Evolutionary conservation across 208 protist species (phyloP), one percentile per base, ranked within the genome.

Genomic region (Acanthamoeba quina): DNA sequence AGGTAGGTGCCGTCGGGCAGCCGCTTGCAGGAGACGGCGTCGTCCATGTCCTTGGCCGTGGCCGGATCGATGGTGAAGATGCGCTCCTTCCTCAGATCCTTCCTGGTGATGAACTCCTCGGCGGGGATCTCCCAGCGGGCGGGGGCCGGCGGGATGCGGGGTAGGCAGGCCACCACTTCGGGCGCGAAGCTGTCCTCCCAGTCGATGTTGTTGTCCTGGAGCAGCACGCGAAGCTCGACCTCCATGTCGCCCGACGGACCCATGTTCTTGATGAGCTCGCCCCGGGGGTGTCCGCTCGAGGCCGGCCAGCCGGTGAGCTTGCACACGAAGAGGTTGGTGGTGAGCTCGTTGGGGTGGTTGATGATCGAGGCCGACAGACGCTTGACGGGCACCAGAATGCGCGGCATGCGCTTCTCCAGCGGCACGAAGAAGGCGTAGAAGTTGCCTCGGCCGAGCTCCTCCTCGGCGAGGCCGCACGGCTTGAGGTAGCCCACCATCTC

Each of bases 21-120:
- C 6, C 7, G 11, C 11, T 78, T 94, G 31, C 94, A 96, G 21
- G 96, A 96, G 5, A 98, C 56, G 13, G 97, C 97, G 95, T 98
- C 98, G 88, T 98, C 98, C 37, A 98, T 94, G 96, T 98, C 98
- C 24, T 95, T 94, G 41, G 97, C 97, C 6, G 97, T 98, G n/a
- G 96, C 74, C 34, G 98, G 98, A 95, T 98, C 98, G 58, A 98
- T 98, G 9, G 97, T 97, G 68, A 97, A 97, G 24, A 98, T 97
- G 7, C 96, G 58, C 10, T 92, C 41, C 19, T 95, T 37, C 80
- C 95, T 89, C 21, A 98, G 85, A 94, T 98, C 97, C 21, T 94
- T 80, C 47, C 98, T 62, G 11, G n/a, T n/a, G 10, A 10, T 47
- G 2, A 96, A 10, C 47, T 98, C 96, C 21, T 96, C 58, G 41